Conservation (phyloP, 192 early-diverging fungal genomes). For the Backusella australiensis region DNA sequence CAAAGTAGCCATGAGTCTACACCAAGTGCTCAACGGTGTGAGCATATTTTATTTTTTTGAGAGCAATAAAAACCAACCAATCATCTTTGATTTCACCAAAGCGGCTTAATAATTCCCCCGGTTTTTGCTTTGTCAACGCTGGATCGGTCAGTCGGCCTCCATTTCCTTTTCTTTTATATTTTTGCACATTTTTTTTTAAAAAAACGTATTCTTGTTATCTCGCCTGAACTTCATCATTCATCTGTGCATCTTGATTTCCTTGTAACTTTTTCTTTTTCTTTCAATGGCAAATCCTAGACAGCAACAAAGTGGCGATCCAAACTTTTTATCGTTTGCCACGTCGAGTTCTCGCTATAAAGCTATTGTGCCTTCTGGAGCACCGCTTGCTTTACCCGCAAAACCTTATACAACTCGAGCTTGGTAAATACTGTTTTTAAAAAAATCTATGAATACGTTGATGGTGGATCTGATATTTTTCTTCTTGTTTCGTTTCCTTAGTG, state of each 20-base stretch:
- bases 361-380: not conserved
- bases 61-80: not conserved
- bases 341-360: not conserved
- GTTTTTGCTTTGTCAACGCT: not conserved
- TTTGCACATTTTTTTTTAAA: not conserved
- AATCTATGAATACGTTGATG: not conserved
- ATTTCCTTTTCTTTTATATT: not conserved
- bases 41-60: not conserved
- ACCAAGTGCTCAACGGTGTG: not conserved
- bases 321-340: not conserved
- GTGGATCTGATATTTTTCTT: not conserved
- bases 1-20: slow-evolving; percentile 38
- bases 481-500: slow-evolving; percentile 13
- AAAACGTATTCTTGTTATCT: not conserved
- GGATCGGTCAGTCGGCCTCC: not conserved
- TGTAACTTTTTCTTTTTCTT: not conserved
- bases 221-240: not conserved
- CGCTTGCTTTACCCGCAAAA: not conserved
- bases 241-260: not conserved
- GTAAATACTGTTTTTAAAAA: not conserved
- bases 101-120: not conserved
- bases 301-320: not conserved
- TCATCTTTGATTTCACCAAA: not conserved
- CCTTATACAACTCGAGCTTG: not conserved
- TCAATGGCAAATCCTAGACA: not conserved